Percentiles rank a stretch among this genome's conserved stretches.
Conservation (phyloP, 1,284 basidiomycete genomes). For the Mycena citricolor region DNA sequence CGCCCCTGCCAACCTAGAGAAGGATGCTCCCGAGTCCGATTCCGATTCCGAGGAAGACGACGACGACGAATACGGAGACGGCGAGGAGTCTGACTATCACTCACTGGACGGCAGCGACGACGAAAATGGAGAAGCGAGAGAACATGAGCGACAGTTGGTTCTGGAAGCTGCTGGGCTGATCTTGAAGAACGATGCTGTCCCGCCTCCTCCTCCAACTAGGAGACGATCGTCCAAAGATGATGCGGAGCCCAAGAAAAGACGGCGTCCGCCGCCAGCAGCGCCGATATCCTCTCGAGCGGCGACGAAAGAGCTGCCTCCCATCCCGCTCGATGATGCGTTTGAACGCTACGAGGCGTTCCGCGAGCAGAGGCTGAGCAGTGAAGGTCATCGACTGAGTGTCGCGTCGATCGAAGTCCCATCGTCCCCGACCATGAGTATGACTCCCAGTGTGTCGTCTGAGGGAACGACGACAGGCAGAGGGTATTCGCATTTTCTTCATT, state of each 20-base stretch:
- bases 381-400: conserved; percentile 58
- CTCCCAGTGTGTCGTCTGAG: conserved; percentile 30
- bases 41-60: conserved; percentile 22
- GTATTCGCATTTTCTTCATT: conserved; percentile 48
- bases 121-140: conserved; percentile 65
- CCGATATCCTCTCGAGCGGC: conserved; percentile 30
- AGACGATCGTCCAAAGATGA: conserved; percentile 26
- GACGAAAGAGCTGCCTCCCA: conserved; percentile 62
- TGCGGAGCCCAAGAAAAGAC: conserved; percentile 30
- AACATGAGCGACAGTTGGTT: conserved; percentile 76
- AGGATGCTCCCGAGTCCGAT: conserved; percentile 13
- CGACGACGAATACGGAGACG: too few relatives aligned
- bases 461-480: conserved; percentile 34
- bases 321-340: conserved; percentile 85
- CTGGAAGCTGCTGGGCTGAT: conserved; percentile 87
- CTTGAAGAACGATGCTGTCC: conserved; percentile 54
- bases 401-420: conserved; percentile 54
- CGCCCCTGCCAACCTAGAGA: conserved; percentile 1
- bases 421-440: conserved; percentile 31
- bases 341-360: conserved; percentile 81
- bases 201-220: conserved; percentile 38
- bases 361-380: too few relatives aligned
- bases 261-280: conserved; percentile 55
- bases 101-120: conserved; percentile 58
- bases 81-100: conserved; percentile 55